Evolutionary conservation across 2,329 filamentous ascomycete species (phyloP), one percentile per base, ranked within the genome.

Genomic region (Zymoseptoria pseudotritici): DNA sequence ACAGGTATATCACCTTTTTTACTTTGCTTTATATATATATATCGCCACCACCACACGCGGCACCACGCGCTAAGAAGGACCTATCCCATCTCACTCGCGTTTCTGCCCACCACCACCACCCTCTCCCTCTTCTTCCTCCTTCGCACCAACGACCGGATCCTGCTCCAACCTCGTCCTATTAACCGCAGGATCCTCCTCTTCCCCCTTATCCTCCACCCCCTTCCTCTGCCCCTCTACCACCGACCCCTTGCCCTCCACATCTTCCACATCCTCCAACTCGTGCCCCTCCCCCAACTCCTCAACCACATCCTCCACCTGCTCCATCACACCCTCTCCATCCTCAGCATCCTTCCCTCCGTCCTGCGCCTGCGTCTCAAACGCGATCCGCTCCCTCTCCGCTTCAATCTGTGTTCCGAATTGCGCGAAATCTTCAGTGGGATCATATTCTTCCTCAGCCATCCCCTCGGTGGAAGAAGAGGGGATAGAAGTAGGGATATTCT

Each of bases 251-350:
- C n/a, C n/a, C n/a, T n/a, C n/a, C n/a, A n/a, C n/a, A n/a, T n/a
- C n/a, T n/a, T n/a, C n/a, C n/a, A n/a, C n/a, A n/a, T n/a, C n/a
- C n/a, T n/a, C 31, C 36, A 17, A 9, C 36, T 42, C 57, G 46
- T 58, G 56, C 11, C 57, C 26, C 54, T 65, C 63, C 29, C 59
- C 63, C n/a, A 63, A 55, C 57, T 65, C 63, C 55, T 65, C 55
- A 19, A 55, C 61, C 3, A 62, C 63, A n/a, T 60, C 59, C 46
- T 46, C 59, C 9, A 59, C 61, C 42, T 64, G 62, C 21, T 63
- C 62, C n/a, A 62, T 61, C 1, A 60, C 59, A 50, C 11, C 46
- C 36, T 5, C 46, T 29, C 42, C 50, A 20, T 50, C 50, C 53
- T 52, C 58, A 20, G 59, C 60, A 26, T 50, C 50, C 26, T 24